phyloP scores from a whole-genome alignment of 2,329 filamentous ascomycete genomes.

The Verruconis gallopava region DNA sequence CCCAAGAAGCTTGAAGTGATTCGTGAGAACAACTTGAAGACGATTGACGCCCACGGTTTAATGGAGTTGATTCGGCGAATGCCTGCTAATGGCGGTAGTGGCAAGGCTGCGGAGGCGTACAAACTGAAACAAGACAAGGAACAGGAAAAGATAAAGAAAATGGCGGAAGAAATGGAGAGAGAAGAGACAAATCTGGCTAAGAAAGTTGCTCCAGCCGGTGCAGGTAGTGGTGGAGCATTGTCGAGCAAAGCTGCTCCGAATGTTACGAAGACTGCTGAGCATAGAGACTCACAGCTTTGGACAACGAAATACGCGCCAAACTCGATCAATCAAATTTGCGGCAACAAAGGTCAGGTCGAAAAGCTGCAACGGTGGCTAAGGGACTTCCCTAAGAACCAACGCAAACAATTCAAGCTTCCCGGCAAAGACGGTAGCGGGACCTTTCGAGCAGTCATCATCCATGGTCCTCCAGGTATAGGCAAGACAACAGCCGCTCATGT shows the following conservation, averaged over 20 bases:
- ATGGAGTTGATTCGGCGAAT: constrained; percentile 72
- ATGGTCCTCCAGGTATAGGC: constrained; percentile 89
- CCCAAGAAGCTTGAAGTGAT: constrained; percentile 90
- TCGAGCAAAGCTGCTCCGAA: constrained; percentile 13
- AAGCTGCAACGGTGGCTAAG: constrained; percentile 80
- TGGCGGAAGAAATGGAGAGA: constrained; percentile 73
- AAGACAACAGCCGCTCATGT: constrained; percentile 96
- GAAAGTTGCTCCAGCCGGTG: constrained; percentile 38
- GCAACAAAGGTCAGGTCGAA: constrained; percentile 83
- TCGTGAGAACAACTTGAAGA: constrained; percentile 64
- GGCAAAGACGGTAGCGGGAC: constrained; percentile 75
- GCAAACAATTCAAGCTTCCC: constrained; percentile 66
- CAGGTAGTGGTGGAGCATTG: constrained; percentile 24
- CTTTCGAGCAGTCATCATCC: constrained; percentile 84
- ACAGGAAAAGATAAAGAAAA: constrained; percentile 65
- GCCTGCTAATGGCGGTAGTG: constrained; percentile 75
- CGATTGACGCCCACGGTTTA: constrained; percentile 85
- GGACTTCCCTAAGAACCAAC: constrained; percentile 66
- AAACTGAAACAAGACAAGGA: constrained; percentile 77
- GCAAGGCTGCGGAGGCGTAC: constrained; percentile 75
- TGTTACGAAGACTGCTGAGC: background rate
- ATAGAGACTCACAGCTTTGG: constrained; percentile 44
- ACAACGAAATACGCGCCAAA: constrained; percentile 92
- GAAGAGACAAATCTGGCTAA: constrained; percentile 47
- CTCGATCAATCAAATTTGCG: constrained; percentile 75